phyloP scores from a whole-genome alignment of 2,329 filamentous ascomycete species.

The Epicoccum sorghinum region DNA sequence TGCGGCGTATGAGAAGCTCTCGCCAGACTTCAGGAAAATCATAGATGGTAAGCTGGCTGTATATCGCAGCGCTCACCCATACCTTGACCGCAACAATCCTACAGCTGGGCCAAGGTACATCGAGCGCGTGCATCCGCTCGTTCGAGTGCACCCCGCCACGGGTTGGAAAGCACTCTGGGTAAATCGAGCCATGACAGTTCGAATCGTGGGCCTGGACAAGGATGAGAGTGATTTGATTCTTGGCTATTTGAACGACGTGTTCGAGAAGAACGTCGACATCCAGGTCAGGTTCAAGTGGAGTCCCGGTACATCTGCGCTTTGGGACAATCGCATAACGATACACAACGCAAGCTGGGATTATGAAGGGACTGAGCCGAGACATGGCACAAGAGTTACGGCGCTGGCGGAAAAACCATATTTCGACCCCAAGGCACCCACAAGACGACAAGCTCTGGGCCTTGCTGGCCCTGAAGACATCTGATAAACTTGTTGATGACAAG shows the following conservation, averaged over 20 bases:
- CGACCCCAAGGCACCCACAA: slow-evolving; percentile 66
- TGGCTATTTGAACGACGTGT: slow-evolving; percentile 70
- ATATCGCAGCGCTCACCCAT: slow-evolving; percentile 69
- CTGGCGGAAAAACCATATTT: slow-evolving; percentile 76
- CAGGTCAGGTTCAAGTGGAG: slow-evolving; percentile 76
- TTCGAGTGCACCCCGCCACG: slow-evolving; percentile 73
- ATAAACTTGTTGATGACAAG: slow-evolving; percentile 13
- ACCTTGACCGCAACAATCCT: slow-evolving; percentile 68
- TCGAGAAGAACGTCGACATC: slow-evolving; percentile 72
- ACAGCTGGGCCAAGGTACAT: slow-evolving; percentile 67
- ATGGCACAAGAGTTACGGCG: slow-evolving; percentile 74
- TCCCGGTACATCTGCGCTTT: slow-evolving; percentile 68
- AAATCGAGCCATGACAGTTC: slow-evolving; percentile 71
- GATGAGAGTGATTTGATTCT: slow-evolving; percentile 72
- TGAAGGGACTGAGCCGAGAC: slow-evolving; percentile 68
- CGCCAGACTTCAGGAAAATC: slow-evolving; percentile 70
- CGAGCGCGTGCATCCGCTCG: slow-evolving; percentile 71
- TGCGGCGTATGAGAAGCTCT: slow-evolving; percentile 74
- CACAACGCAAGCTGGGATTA: slow-evolving; percentile 79
- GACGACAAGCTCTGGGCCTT: slow-evolving; percentile 70
- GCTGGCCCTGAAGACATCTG: slow-evolving; percentile 63
- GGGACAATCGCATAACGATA: slow-evolving; percentile 77
- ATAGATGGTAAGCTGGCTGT: slow-evolving; percentile 71
- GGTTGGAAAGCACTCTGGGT: slow-evolving; percentile 78
- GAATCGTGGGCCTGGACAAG: slow-evolving; percentile 72